Evolutionary conservation across 495 filamentous ascomycete species (phyloP).

Genomic region (Parachaetomium inaequale): DNA sequence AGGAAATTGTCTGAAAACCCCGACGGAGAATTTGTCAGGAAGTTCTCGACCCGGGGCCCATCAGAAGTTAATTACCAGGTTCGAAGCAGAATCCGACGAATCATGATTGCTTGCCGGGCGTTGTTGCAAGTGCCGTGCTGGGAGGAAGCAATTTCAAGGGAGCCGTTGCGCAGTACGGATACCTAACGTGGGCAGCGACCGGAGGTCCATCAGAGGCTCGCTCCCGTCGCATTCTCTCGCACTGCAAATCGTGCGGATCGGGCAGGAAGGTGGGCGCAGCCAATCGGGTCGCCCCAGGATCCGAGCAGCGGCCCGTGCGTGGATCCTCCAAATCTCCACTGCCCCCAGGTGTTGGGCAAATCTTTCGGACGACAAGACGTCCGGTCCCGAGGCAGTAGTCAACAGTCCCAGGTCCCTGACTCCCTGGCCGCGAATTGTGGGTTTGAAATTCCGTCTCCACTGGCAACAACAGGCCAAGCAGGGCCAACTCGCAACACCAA

Average conservation of each 20-base stretch:
- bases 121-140: not conserved
- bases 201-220: too few relatives aligned
- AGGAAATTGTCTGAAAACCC: not conserved
- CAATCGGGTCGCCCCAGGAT: not conserved
- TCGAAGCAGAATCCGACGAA: not conserved
- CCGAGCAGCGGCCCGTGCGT: too few relatives aligned
- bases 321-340: not conserved
- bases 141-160: not conserved
- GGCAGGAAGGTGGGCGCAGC: not conserved
- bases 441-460: too few relatives aligned
- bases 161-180: too few relatives aligned
- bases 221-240: not conserved
- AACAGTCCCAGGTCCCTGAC: too few relatives aligned
- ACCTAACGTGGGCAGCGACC: too few relatives aligned
- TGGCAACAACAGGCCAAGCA: too few relatives aligned
- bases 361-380: not conserved
- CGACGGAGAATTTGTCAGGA: not conserved
- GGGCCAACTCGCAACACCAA: not conserved
- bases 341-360: not conserved
- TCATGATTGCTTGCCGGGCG: too few relatives aligned
- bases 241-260: too few relatives aligned
- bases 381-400: not conserved
- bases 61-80: not conserved
- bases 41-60: not conserved
- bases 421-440: too few relatives aligned